Conservation (phyloP, 345 rosid genomes). For the Bretschneidera sinensis region DNA sequence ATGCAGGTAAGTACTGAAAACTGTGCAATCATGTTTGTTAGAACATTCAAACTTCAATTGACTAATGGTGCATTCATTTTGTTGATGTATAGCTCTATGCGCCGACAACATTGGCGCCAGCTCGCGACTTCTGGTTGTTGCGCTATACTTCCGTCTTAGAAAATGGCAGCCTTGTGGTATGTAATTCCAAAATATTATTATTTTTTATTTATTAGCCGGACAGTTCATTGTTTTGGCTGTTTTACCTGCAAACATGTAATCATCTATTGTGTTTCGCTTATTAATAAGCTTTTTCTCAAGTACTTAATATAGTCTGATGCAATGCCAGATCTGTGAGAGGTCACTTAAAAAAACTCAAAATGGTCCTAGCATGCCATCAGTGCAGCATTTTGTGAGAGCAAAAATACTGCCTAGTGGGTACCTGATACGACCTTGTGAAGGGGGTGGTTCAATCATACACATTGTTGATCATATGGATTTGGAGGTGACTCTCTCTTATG, state of each 20-base stretch:
- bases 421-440: slow-evolving; percentile 94
- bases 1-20: slow-evolving; percentile 61
- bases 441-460: slow-evolving; percentile 96
- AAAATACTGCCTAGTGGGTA: slow-evolving; percentile 99
- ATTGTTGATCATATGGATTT: slow-evolving; percentile 97
- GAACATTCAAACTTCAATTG: background rate
- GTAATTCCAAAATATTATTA: slow-evolving; percentile 15
- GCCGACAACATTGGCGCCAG: slow-evolving; percentile 96
- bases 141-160: slow-evolving; percentile 95
- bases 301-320: slow-evolving; percentile 1
- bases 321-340: slow-evolving; percentile 79
- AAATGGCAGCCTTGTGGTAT: slow-evolving; percentile 99
- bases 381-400: slow-evolving; percentile 97
- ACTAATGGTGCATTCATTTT: background rate
- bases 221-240: background rate
- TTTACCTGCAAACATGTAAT: background rate
- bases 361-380: slow-evolving; percentile 96
- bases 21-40: background rate
- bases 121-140: slow-evolving; percentile 97
- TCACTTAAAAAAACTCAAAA: slow-evolving; percentile 91
- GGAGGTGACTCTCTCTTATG: slow-evolving; percentile 47
- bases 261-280: background rate
- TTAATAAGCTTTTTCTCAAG: slow-evolving; percentile 1
- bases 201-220: background rate
- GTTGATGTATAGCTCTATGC: slow-evolving; percentile 71